Percentiles rank a stretch among this genome's conserved stretches.
Evolutionary conservation across 306 rosid genomes (phyloP).

Genomic region (Sicyos edulis): DNA sequence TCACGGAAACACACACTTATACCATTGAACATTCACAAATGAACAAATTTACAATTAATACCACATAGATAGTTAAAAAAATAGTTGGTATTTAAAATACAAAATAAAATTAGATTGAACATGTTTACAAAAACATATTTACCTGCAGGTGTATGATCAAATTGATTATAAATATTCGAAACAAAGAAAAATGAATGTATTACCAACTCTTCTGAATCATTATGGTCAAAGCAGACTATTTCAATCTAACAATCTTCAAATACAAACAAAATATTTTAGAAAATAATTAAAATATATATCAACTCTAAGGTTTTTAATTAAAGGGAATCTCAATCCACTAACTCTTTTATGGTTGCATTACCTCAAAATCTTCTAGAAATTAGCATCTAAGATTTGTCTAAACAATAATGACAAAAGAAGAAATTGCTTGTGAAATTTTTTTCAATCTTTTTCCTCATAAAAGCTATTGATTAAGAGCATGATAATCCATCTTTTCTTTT

Average conservation of each 20-base stretch:
- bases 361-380: slow-evolving; percentile 15
- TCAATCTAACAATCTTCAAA: not conserved
- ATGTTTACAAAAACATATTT: too few species aligned
- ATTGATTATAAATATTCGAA: not conserved
- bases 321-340: not conserved
- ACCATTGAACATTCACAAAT: not conserved
- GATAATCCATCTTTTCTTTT: not conserved
- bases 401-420: slow-evolving; percentile 14
- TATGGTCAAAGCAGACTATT: not conserved
- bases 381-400: not conserved
- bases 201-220: not conserved
- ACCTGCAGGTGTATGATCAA: too few species aligned
- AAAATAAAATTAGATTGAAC: too few species aligned
- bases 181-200: not conserved
- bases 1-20: too few species aligned
- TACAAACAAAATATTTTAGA: not conserved
- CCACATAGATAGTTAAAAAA: too few species aligned
- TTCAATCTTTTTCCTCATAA: slow-evolving; percentile 15
- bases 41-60: not conserved
- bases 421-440: not conserved
- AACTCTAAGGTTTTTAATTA: not conserved
- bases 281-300: not conserved
- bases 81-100: too few species aligned
- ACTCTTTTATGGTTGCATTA: slow-evolving; percentile 1
- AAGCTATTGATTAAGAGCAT: slow-evolving; percentile 8